Conservation (phyloP, 257 asterid genomes). For the Primulina huaijiensis region DNA sequence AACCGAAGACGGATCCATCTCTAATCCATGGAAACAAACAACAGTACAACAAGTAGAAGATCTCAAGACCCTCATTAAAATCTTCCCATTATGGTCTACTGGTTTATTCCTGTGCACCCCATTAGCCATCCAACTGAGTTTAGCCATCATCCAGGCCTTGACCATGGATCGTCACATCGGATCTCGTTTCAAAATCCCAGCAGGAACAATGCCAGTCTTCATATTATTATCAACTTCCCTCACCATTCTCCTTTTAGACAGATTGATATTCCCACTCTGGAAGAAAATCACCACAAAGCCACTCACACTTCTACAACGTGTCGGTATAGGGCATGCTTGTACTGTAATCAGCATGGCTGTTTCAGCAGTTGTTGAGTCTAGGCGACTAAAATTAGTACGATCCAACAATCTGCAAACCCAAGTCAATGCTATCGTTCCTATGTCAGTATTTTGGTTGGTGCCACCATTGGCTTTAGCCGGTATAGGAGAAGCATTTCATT, state of each 20-base stretch:
- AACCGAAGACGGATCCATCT: constrained; percentile 28
- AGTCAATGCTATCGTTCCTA: constrained; percentile 20
- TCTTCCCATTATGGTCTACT: constrained; percentile 65
- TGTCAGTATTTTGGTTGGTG: constrained; percentile 62
- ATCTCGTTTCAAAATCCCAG: constrained; percentile 48
- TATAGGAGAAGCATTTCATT: constrained; percentile 58
- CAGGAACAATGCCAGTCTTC: constrained; percentile 61
- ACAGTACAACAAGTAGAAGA: constrained; percentile 63
- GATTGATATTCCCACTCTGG: constrained; percentile 44
- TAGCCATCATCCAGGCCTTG: constrained; percentile 60
- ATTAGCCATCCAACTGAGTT: constrained; percentile 51
- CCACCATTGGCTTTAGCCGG: constrained; percentile 37
- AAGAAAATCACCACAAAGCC: constrained; percentile 37
- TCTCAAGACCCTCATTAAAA: constrained; percentile 50
- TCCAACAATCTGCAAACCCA: constrained; percentile 12
- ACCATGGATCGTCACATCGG: constrained; percentile 61
- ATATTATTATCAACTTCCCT: constrained; percentile 45
- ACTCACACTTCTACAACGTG: constrained; percentile 51
- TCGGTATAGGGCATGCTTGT: constrained; percentile 51
- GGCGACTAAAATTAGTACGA: constrained; percentile 35
- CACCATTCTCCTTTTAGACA: constrained; percentile 47
- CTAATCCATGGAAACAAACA: constrained; percentile 42
- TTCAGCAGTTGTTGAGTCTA: constrained; percentile 54
- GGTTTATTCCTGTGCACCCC: constrained; percentile 63
- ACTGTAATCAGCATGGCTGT: constrained; percentile 48